Conservation (phyloP, 352 stramenopile genomes). For the Pythium pyrilobum region DNA sequence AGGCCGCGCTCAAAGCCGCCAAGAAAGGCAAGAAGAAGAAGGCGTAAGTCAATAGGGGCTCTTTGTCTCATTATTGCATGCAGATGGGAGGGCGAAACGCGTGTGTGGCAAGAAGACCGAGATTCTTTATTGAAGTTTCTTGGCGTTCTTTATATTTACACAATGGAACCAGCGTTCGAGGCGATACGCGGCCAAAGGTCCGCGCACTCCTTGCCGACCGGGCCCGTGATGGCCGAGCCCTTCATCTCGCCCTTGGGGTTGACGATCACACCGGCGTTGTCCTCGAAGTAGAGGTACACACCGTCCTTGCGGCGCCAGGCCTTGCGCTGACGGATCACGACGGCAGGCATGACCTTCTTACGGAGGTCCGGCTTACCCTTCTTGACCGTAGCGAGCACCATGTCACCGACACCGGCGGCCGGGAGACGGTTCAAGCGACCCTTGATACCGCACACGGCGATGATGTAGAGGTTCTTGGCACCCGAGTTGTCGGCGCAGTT, state of each 20-base stretch:
- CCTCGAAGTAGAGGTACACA: constrained; percentile 99
- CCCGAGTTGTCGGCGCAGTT: constrained; percentile 99
- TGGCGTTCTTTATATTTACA: constrained; percentile 82
- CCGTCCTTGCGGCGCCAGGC: constrained; percentile 99
- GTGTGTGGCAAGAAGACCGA: constrained; percentile 9
- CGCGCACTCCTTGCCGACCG: constrained; percentile 99
- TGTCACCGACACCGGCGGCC: constrained; percentile 98
- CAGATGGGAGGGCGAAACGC: background rate
- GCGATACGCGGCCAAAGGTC: constrained; percentile 99
- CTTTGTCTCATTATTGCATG: background rate
- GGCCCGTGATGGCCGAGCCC: constrained; percentile 98
- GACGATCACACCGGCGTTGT: constrained; percentile 99
- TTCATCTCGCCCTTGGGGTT: constrained; percentile 99
- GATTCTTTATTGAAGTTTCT: constrained; percentile 22
- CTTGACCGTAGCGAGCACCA: constrained; percentile 99
- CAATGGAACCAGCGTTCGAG: constrained; percentile 98
- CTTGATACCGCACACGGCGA: constrained; percentile 99
- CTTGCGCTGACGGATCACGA: constrained; percentile 99
- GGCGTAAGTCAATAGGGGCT: constrained; percentile 14
- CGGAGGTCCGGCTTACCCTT: constrained; percentile 99
- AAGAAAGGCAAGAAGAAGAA: constrained; percentile 85
- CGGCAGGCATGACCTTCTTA: constrained; percentile 99
- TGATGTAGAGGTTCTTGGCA: constrained; percentile 99
- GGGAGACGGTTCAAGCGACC: constrained; percentile 99
- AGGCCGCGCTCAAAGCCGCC: constrained; percentile 63